Conservation (phyloP, 768 basidiomycete genomes). For the Tylopilus felleus region DNA sequence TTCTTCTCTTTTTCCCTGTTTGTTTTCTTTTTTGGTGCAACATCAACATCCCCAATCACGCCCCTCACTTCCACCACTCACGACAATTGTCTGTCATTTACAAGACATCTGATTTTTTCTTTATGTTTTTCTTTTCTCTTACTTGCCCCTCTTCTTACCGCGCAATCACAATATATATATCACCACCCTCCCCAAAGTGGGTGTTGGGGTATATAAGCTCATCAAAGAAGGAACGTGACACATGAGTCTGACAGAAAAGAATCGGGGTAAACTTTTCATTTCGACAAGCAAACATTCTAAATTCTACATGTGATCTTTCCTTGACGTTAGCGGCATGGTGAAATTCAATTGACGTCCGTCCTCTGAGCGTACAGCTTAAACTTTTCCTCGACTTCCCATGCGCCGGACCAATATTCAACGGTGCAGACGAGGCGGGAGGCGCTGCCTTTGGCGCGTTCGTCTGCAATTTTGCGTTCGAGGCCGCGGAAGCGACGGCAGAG, state of each 20-base stretch:
- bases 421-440: constrained; percentile 63
- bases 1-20: too few species aligned
- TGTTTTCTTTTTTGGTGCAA: too few species aligned
- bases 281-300: too few species aligned
- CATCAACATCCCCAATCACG: too few species aligned
- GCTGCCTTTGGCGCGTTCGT: constrained; percentile 49
- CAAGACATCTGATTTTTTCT: constrained; percentile 14
- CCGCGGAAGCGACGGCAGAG: constrained; percentile 78
- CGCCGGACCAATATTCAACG: constrained; percentile 85
- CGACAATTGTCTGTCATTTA: constrained; percentile 16
- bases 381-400: constrained; percentile 94
- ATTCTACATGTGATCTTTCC: too few species aligned
- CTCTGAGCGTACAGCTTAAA: constrained; percentile 36
- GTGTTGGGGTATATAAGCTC: too few species aligned
- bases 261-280: too few species aligned
- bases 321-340: too few species aligned
- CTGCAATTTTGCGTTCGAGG: constrained; percentile 71
- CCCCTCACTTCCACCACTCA: background rate
- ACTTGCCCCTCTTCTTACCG: background rate
- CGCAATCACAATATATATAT: background rate
- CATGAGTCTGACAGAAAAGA: too few species aligned
- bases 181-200: too few species aligned
- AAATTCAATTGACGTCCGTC: background rate
- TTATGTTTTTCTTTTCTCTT: background rate
- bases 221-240: too few species aligned